Evolutionary conservation across 1,139 yeast species (phyloP), one percentile per base, ranked within the genome.

Genomic region (Diutina catenulata): DNA sequence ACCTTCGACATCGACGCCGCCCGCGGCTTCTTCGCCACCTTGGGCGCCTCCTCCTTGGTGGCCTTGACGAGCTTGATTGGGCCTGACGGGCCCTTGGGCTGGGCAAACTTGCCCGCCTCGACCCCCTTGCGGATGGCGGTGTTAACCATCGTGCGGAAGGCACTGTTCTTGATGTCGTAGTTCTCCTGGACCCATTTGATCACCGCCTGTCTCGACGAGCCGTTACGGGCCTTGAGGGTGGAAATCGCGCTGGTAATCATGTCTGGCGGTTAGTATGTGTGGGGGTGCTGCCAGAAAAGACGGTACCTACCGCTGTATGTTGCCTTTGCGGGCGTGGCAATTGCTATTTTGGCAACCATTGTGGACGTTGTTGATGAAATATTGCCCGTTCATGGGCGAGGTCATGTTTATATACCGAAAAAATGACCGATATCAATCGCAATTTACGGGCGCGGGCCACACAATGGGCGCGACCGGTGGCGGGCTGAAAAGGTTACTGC

Each of bases 71-170:
- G 59, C 59, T 79, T 79, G 47, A 79, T 76, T 23, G 86, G 80
- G 35, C 87, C 87, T 22, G 83, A 74, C 15, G 86, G 76, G 43
- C 95, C 95, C 66, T 84, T 86, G 55, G 95, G 95, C 61, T 83
- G 95, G 37, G 73, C 59, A 50, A 87, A 81, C 40, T 76, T 82
- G 39, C 86, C 94, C 21, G 74, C 57, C 42, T 72, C 78, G 45
- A 86, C 93, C 44, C 94, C 94, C 56, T 77, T 80, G 65, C 80
- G 78, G 52, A 86, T 67, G 27, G 95, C 91, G 38, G 72, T 53
- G 58, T 84, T 86, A 68, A 86, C 81, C 47, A 77, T 73, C 39
- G 79, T 62, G 53, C 84, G 94, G 54, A 84, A 86, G 56, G 74
- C 79, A 41, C 70, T 50, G 27, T 79, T 68, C 39, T 74, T 68